Base-by-base conservation (phyloP, 2,329 filamentous ascomycete species). In the Bipolaris sorokiniana region DNA sequence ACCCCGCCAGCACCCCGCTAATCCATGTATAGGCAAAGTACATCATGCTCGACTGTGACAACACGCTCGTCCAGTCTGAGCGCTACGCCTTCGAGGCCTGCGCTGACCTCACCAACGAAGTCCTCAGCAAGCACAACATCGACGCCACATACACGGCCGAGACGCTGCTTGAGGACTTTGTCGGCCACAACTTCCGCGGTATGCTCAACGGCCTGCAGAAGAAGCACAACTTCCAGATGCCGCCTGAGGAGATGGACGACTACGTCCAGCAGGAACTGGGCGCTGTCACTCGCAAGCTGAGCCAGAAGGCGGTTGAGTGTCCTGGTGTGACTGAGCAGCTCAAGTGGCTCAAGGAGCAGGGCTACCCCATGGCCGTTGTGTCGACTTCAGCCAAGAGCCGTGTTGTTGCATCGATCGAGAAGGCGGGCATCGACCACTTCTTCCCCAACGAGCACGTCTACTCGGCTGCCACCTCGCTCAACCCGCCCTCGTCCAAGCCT, bases 101-200 rank as follows among this genome's bases (percentile, higher is more conserved):
- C 78, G 91, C 92, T 71, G 90, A 91, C 59, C 87, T 97, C 64
- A 89, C 92, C 82, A 97, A 97, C 80, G 83, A 92, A 77, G 91
- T 96, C 76, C 87, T 94, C 75, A 82, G 84, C 68, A 84, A 84
- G 71, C 84, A 89, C 72, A 80, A 83, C 68, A 82, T 91, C 69
- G 72, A 82, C 23, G 82, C 86, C 67, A 86, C 84, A 74, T 97
- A 96, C 82, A 92, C 90, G 3, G 90, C 90, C 71, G 85, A 88
- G 46, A 83, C 87, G 58, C 88, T 97, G 63, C 90, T 96, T 79
- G 81, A 83, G 67, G 90, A 96, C 80, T 97, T 96, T 71, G 91
- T 97, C 68, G 92, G 93, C 69, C 90, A 95, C 77, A 96, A 96
- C 84, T 97, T 96, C 85, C 91, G 92, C 67, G 91, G 91, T 78